Conservation (phyloP, 2,329 filamentous ascomycete species). For the Ascochyta fabae region DNA sequence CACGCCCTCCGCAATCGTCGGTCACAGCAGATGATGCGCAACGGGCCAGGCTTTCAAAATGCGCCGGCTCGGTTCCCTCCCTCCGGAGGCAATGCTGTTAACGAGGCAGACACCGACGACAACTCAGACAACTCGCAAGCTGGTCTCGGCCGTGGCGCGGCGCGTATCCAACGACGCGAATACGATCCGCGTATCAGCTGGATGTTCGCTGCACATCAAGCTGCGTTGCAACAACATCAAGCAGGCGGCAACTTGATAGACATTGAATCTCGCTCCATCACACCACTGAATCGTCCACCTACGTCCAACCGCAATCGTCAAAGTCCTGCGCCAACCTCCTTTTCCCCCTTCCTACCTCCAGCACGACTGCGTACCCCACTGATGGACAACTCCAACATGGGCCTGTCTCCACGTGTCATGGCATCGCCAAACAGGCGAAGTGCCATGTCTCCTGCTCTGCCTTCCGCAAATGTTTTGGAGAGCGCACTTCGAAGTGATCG, state of each 20-base stretch:
- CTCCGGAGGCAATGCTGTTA: slow-evolving; percentile 31
- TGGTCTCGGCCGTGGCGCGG: slow-evolving; percentile 28
- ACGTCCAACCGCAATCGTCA: slow-evolving; percentile 49
- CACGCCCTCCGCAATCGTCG: slow-evolving; percentile 42
- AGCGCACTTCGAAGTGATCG: slow-evolving; percentile 30
- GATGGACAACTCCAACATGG: slow-evolving; percentile 39
- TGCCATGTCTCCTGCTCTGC: slow-evolving; percentile 30
- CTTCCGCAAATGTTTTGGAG: slow-evolving; percentile 21
- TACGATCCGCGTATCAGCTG: slow-evolving; percentile 52
- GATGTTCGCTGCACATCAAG: slow-evolving; percentile 52
- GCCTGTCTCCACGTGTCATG: slow-evolving; percentile 31
- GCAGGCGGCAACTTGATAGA: slow-evolving; percentile 43
- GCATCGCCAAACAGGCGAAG: slow-evolving; percentile 41
- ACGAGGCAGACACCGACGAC: slow-evolving; percentile 48
- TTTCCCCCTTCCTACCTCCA: slow-evolving; percentile 45
- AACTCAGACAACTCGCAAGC: slow-evolving; percentile 50
- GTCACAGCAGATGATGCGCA: slow-evolving; percentile 46
- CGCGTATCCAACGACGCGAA: slow-evolving; percentile 40
- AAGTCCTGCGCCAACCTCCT: slow-evolving; percentile 43
- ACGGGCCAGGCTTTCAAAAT: slow-evolving; percentile 31
- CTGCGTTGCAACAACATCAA: slow-evolving; percentile 45
- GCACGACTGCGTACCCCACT: slow-evolving; percentile 44
- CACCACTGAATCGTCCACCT: slow-evolving; percentile 48
- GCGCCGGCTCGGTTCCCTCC: slow-evolving; percentile 34
- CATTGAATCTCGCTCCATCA: slow-evolving; percentile 46